Conservation (phyloP, 2,329 filamentous ascomycete genomes). For the Fusarium odoratissimum region DNA sequence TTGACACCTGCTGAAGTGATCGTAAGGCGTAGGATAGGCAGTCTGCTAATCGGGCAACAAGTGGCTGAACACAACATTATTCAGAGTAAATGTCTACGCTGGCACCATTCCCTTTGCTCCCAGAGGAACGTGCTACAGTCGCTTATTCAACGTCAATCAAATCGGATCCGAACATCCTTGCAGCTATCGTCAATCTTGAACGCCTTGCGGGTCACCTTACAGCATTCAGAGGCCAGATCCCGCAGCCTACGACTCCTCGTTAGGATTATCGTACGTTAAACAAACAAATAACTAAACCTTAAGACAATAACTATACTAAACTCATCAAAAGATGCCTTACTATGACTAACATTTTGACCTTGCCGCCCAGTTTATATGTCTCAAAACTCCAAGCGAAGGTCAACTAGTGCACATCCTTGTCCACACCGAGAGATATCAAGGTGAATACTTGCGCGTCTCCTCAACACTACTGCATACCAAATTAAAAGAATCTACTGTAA, state of each 20-base stretch:
- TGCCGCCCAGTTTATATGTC: not conserved
- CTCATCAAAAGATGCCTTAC: not conserved
- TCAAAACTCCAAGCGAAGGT: not conserved
- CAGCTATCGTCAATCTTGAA: not conserved
- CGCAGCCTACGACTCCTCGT: not conserved
- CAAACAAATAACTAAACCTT: not conserved
- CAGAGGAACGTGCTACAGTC: not conserved
- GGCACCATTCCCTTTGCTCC: not conserved
- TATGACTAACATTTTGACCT: not conserved
- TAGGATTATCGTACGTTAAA: not conserved
- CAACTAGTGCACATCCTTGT: not conserved
- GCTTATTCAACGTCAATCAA: not conserved
- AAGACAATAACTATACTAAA: not conserved
- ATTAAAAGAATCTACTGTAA: not conserved
- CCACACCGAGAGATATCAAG: not conserved
- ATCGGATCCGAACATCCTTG: conserved; percentile 2
- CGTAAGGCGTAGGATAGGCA: not conserved
- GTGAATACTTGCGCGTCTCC: not conserved
- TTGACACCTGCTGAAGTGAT: not conserved
- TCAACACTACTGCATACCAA: not conserved
- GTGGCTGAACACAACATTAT: not conserved
- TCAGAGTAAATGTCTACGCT: not conserved
- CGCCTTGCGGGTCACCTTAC: not conserved
- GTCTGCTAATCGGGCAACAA: not conserved
- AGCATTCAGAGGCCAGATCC: not conserved